Base-by-base conservation (phyloP, 371 early-diverging fungal species). In the Mucor lusitanicus region DNA sequence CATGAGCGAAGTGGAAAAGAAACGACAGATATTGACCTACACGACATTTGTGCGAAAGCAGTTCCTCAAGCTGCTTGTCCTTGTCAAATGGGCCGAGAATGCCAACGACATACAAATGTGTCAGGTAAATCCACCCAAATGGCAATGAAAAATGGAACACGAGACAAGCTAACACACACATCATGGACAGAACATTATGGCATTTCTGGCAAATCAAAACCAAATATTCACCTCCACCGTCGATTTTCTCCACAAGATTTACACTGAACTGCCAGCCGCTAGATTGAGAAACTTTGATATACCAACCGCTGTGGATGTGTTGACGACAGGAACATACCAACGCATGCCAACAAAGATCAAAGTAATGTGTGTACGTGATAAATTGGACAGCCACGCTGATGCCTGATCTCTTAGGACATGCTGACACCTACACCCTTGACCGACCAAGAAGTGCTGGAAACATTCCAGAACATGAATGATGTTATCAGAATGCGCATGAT, bases 261-360 rank as follows among this genome's bases (percentile, higher is more conserved):
- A 86, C 60, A 66, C 77, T 44, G 78, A 86, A 61, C 72, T 92
- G 71, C 87, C 88, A 35, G 84, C 85, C 67, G 91, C 91, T 42
- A 83, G 92, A 65, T 81, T 91, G 62, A 82, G 92, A 35, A 89
- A 91, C 74, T 91, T 88, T 67, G 93, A 93, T 72, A 86, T 93
- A 59, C 75, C 81, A 44, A 91, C 87, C 23, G 92, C 93, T 1
- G 87, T 92, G 6, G 92, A 93, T 70, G 86, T 92, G 15, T 78
- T 92, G 53, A 89, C 90, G 1, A 91, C 91, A 12, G 91, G 93
- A 48, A 82, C 87, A 9, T 91, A 92, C 67, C 87, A 87, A 58
- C 87, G 90, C 4, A 80, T 93, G 70, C 92, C 92, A 5, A 75
- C 80, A 13, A 80, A 81, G 56, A 72, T 75, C 33, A 72, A 84